Evolutionary conservation across 805 yeast genomes (phyloP), one percentile per base, ranked within the genome.

Genomic region (Torulaspora indica): DNA sequence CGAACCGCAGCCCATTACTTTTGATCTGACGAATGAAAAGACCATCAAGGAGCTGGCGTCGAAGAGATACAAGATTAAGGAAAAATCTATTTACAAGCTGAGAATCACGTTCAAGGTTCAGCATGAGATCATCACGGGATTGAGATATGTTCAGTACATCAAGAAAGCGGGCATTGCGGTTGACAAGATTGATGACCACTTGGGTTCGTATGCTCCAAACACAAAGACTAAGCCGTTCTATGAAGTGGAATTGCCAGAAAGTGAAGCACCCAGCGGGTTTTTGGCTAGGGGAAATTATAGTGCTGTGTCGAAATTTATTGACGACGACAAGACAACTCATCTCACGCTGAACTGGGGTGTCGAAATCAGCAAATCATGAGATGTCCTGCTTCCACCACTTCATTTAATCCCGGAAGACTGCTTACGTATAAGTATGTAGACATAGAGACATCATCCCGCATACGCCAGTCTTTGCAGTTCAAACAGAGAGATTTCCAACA

Each of bases 141-240:
- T 90, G 61, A 81, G 83, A 61, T 90, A 89, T 64, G 75, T 86
- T 52, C 96, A 87, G 65, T 79, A 78, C 14, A 83, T 88, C 51
- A 88, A 87, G 66, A 85, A 89, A 62, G 80, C 90, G 1, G 96
- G 95, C 27, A 85, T 90, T 50, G 77, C 90, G 20, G 87, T 90
- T 32, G 95, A 87, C 61, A 86, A 83, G 61, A 68, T 81, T 34
- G 95, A 86, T 52, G 95, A 88, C 64, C 93, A 90, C 35, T 75
- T 88, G 61, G 97, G 97, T 3, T 82, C 93, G 3, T 90, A 82
- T 64, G 90, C 95, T 8, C 97, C 97, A 55, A 85, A 79, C 63
- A 88, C 96, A 3, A 72, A 69, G 45, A 86, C 78, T 34, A 85
- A 82, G 60, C 95, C 95, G 7, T 82, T 65, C 61, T 89, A 85